phyloP scores from a whole-genome alignment of 2,329 filamentous ascomycete species.

The Fusarium nisikadoi region DNA sequence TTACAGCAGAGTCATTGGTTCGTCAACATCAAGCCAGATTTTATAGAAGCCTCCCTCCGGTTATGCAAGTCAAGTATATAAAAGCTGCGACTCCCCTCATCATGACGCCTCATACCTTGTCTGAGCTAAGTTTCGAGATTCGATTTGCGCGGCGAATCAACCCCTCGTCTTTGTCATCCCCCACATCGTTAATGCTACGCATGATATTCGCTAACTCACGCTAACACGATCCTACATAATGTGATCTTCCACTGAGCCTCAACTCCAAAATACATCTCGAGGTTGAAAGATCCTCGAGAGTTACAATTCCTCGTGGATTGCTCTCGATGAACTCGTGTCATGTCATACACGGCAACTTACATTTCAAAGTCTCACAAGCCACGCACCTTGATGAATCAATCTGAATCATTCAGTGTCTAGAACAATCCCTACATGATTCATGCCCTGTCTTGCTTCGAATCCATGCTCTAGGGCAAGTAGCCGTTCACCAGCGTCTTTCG shows the following conservation, averaged over 20 bases:
- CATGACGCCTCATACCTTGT: slow-evolving; percentile 3
- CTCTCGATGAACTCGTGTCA: neutral
- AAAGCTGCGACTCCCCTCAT: neutral
- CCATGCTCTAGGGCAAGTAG: neutral
- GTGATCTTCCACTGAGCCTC: neutral
- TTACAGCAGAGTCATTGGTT: neutral
- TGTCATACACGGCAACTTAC: neutral
- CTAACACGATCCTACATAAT: neutral
- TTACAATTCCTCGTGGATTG: neutral
- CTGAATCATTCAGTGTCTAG: neutral
- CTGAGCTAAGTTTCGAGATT: neutral
- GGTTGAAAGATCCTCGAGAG: neutral
- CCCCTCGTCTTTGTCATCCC: slow-evolving; percentile 35
- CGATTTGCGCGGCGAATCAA: slow-evolving; percentile 34
- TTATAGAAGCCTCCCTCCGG: neutral
- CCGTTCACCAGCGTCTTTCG: neutral
- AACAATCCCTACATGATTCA: neutral
- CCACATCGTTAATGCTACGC: neutral
- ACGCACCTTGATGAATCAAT: neutral
- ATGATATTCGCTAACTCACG: neutral
- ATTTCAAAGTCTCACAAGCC: neutral
- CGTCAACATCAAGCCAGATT: neutral
- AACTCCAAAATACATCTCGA: neutral
- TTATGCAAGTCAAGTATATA: neutral
- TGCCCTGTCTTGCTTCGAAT: neutral